Evolutionary conservation across 2,329 filamentous ascomycete species (phyloP).

Genomic region (Clarireedia hainanense): DNA sequence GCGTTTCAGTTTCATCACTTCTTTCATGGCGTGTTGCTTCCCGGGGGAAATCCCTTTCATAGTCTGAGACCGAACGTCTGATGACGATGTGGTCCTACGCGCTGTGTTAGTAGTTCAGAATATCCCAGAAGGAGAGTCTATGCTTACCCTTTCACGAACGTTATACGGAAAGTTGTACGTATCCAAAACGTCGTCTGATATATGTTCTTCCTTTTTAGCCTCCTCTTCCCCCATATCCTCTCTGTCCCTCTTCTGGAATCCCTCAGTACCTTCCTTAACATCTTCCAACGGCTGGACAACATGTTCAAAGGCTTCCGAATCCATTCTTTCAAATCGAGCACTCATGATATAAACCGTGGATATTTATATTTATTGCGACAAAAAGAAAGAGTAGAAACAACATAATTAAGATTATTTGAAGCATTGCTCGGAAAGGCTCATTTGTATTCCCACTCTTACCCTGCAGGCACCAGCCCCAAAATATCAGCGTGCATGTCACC

Average conservation of each 20-base stretch:
- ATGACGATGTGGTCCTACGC: constrained; percentile 60
- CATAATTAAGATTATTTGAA: too few relatives aligned
- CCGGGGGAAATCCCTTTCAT: constrained; percentile 65
- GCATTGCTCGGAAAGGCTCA: too few relatives aligned
- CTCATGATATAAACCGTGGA: too few relatives aligned
- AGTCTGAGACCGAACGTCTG: constrained; percentile 63
- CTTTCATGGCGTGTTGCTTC: constrained; percentile 48
- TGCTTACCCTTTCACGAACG: constrained; percentile 32
- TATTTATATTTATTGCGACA: background rate
- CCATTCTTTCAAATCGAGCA: background rate
- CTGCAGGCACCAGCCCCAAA: background rate
- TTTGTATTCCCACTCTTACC: background rate
- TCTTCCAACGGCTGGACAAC: background rate
- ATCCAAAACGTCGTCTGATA: constrained; percentile 53
- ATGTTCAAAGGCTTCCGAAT: background rate
- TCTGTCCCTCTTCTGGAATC: background rate
- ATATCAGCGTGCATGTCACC: background rate
- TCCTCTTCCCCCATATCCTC: background rate
- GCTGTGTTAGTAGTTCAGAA: background rate
- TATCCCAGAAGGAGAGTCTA: too few relatives aligned
- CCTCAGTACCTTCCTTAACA: too few relatives aligned
- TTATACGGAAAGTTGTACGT: constrained; percentile 50
- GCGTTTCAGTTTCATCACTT: too few relatives aligned
- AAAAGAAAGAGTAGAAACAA: background rate
- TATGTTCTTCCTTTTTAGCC: constrained; percentile 35